phyloP scores from a whole-genome alignment of 352 stramenopile species.

The Saprolegnia diclina region DNA sequence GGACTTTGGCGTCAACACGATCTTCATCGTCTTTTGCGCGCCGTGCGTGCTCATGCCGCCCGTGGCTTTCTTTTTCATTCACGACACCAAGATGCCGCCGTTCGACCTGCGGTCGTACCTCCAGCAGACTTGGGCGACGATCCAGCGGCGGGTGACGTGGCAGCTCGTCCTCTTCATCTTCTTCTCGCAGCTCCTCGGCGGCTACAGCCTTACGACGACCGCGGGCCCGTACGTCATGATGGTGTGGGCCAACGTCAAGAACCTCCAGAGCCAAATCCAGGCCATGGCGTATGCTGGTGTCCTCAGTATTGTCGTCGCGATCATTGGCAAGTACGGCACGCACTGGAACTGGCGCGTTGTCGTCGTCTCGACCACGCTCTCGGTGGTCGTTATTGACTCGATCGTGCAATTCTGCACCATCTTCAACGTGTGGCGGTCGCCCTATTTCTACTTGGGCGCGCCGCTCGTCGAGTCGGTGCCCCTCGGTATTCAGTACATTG shows the following conservation, averaged over 20 bases:
- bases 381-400: constrained; percentile 40
- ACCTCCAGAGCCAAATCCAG: neutral
- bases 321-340: constrained; percentile 45
- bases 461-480: constrained; percentile 44
- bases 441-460: constrained; percentile 50
- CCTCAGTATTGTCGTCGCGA: constrained; percentile 34
- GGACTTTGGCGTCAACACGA: constrained; percentile 31
- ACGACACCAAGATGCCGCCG: constrained; percentile 21
- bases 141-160: constrained; percentile 29
- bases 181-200: neutral
- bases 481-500: constrained; percentile 41
- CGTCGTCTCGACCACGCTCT: constrained; percentile 39
- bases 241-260: neutral
- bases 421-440: constrained; percentile 41
- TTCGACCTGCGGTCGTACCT: constrained; percentile 29
- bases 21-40: constrained; percentile 32
- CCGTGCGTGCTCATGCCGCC: constrained; percentile 31
- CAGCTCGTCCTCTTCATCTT: constrained; percentile 20
- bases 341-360: constrained; percentile 52
- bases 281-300: constrained; percentile 32
- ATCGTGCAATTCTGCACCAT: constrained; percentile 33
- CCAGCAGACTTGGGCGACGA: constrained; percentile 28
- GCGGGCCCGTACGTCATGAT: constrained; percentile 12
- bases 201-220: neutral
- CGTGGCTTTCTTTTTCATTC: constrained; percentile 29